phyloP scores from a whole-genome alignment of 345 rosid species.

The Fremontodendron californicum region DNA sequence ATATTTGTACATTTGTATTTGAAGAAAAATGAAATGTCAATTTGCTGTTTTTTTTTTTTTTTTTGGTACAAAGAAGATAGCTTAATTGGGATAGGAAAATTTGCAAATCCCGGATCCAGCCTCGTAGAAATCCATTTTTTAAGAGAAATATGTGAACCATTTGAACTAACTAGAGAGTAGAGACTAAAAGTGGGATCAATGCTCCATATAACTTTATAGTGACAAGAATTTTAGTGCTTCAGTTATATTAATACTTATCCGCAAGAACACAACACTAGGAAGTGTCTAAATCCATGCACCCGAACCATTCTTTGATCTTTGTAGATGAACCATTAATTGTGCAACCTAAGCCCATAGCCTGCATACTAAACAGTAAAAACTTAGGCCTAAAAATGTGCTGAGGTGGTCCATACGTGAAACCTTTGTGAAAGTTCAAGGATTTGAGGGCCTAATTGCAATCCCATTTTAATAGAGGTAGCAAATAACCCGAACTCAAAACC shows the following conservation, averaged over 20 bases:
- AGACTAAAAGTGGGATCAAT: neutral
- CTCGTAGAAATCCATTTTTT: too few relatives aligned
- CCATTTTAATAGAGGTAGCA: too few relatives aligned
- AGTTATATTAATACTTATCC: neutral
- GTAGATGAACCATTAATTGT: neutral
- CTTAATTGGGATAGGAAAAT: too few relatives aligned
- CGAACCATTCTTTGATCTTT: neutral
- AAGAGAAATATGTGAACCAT: too few relatives aligned
- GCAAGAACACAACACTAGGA: neutral
- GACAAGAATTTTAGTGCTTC: neutral
- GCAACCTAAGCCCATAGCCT: neutral
- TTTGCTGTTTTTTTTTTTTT: neutral
- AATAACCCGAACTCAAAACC: too few relatives aligned
- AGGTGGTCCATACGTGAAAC: neutral
- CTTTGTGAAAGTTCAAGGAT: neutral
- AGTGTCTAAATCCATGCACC: neutral
- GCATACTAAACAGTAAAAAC: neutral
- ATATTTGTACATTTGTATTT: constrained; percentile 5
- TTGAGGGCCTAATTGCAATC: neutral
- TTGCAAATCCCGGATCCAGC: neutral
- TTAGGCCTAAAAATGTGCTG: neutral
- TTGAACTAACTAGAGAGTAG: neutral
- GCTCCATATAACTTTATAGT: neutral
- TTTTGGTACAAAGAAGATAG: too few relatives aligned
- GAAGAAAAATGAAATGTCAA: neutral